These are phyloP conservation scores for Flammula alnicola DNA, from an alignment of 1,284 basidiomycete species.

Conservation along the genomic window DNA sequence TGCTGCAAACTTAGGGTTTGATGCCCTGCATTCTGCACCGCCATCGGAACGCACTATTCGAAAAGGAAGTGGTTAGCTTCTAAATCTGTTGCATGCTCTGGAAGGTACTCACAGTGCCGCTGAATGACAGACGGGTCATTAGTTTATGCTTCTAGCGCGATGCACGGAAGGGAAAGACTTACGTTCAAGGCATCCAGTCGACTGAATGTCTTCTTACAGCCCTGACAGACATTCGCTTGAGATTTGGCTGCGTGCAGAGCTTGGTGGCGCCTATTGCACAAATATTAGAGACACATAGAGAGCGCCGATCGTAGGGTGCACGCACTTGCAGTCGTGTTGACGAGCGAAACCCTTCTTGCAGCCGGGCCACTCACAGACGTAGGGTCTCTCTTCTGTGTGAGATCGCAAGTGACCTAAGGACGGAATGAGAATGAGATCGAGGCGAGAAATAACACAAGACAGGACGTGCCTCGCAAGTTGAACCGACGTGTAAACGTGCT, in stretches of 20 bases:
- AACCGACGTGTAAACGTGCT: constrained; percentile 92
- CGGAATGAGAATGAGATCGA: constrained; percentile 30
- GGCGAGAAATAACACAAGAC: constrained; percentile 17
- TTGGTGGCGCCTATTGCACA: constrained; percentile 71
- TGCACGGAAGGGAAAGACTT: constrained; percentile 42
- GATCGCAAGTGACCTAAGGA: constrained; percentile 85
- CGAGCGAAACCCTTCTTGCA: constrained; percentile 95
- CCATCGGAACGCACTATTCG: constrained; percentile 77
- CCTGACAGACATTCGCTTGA: constrained; percentile 86
- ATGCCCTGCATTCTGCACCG: constrained; percentile 71
- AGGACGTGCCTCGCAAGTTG: constrained; percentile 74
- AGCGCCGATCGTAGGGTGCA: constrained; percentile 23
- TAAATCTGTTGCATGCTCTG: constrained; percentile 18
- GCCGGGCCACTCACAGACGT: constrained; percentile 90
- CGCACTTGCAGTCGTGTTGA: constrained; percentile 95
- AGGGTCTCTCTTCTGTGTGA: constrained; percentile 95
- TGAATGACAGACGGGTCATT: constrained; percentile 28
- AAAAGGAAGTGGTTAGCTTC: constrained; percentile 24
- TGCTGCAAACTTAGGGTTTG: constrained; percentile 40
- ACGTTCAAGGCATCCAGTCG: constrained; percentile 92
- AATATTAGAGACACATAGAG: constrained; percentile 10
- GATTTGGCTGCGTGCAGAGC: constrained; percentile 85
- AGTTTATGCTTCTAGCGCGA: constrained; percentile 1
- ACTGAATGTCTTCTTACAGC: constrained; percentile 95
- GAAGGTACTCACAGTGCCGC: constrained; percentile 50